These are phyloP conservation scores for Blastomyces gilchristii DNA, from an alignment of 2,329 filamentous ascomycete species.

Conservation along the genomic window DNA sequence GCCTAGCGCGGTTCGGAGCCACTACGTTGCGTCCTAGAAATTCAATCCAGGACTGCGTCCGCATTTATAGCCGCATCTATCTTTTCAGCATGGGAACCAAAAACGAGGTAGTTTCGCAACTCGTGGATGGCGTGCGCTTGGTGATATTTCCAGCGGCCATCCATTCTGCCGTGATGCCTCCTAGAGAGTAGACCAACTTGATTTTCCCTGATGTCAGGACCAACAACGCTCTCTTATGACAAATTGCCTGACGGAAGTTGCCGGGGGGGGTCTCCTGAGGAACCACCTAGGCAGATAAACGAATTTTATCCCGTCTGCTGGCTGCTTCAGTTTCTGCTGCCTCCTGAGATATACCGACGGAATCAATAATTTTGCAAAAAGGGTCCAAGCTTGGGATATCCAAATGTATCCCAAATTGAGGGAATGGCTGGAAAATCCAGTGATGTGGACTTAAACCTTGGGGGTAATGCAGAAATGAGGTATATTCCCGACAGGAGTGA, in stretches of 20 bases:
- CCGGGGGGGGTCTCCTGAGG: background rate
- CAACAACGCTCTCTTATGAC: background rate
- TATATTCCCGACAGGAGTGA: slow-evolving; percentile 13
- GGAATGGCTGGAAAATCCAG: slow-evolving; percentile 11
- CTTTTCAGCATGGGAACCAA: slow-evolving; percentile 18
- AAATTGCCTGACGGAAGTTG: background rate
- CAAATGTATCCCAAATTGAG: slow-evolving; percentile 17
- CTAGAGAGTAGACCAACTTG: background rate
- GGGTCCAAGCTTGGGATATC: slow-evolving; percentile 16
- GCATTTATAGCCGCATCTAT: slow-evolving; percentile 16
- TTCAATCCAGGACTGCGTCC: slow-evolving; percentile 16
- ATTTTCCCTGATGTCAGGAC: background rate
- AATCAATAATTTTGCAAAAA: slow-evolving; percentile 17
- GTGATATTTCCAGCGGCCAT: background rate
- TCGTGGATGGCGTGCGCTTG: slow-evolving; percentile 5
- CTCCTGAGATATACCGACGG: slow-evolving; percentile 16
- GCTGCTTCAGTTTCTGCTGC: slow-evolving; percentile 14
- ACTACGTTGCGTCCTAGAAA: slow-evolving; percentile 17
- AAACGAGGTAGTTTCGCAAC: slow-evolving; percentile 13
- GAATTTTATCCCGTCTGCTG: slow-evolving; percentile 14
- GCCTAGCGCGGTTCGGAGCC: slow-evolving; percentile 14
- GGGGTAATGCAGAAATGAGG: slow-evolving; percentile 13
- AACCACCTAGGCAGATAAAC: background rate
- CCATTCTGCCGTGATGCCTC: background rate
- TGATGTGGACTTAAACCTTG: slow-evolving; percentile 7